Conservation (phyloP, 1,284 basidiomycete genomes). For the Ceratobasidium sp. region DNA sequence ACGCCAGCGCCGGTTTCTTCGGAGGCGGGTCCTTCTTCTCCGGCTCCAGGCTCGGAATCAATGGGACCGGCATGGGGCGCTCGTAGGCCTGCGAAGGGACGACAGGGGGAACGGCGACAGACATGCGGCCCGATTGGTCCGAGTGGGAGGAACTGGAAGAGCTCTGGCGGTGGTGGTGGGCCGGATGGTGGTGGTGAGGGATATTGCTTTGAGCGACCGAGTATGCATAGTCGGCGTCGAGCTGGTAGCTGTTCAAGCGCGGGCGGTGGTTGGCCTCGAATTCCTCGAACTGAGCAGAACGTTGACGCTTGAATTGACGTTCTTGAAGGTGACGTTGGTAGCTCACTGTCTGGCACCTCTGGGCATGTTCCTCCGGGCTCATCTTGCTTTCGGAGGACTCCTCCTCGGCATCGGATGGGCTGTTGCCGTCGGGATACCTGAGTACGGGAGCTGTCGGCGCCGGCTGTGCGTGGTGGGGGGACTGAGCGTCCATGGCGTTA, state of each 20-base stretch:
- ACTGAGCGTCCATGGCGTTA: no score
- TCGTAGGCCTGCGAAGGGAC: constrained; percentile 37
- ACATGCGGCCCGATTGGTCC: no score
- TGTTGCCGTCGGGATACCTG: no score
- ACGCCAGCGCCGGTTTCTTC: constrained; percentile 46
- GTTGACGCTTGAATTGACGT: neutral
- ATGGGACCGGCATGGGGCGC: neutral
- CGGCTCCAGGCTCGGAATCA: neutral
- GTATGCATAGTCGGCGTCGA: no score
- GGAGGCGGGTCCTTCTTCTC: constrained; percentile 22
- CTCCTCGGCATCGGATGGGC: no score
- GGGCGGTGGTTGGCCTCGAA: neutral
- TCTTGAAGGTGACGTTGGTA: neutral
- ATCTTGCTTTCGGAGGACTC: no score
- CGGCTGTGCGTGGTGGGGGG: no score
- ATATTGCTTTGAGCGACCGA: no score
- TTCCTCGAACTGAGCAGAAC: neutral
- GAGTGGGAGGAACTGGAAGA: no score
- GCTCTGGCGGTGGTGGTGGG: neutral
- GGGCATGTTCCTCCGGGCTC: neutral
- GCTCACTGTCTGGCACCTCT: neutral
- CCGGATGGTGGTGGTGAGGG: neutral
- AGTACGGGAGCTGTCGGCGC: no score
- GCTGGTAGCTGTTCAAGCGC: neutral
- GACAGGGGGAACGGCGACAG: neutral